Conservation (phyloP, 2,329 filamentous ascomycete genomes). For the Ophiostoma australiae region DNA sequence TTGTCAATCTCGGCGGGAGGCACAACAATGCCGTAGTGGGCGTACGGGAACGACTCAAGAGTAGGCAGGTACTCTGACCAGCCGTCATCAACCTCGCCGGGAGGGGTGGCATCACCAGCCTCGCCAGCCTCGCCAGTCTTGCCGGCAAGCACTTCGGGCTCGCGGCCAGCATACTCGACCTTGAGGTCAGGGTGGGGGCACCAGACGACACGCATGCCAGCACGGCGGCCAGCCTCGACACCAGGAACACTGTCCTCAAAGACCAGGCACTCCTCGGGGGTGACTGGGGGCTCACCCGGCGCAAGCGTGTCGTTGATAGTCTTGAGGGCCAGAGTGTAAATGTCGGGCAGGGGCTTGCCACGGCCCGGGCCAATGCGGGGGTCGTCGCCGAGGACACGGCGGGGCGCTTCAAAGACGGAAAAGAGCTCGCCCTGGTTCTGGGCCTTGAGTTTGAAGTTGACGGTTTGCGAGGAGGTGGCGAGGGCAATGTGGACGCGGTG, state of each 20-base stretch:
- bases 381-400: slow-evolving; percentile 82
- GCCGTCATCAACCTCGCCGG: slow-evolving; percentile 55
- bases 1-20: slow-evolving; percentile 42
- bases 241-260: slow-evolving; percentile 95
- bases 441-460: slow-evolving; percentile 76
- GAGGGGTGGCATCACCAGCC: slow-evolving; percentile 47
- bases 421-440: slow-evolving; percentile 55
- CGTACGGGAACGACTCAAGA: slow-evolving; percentile 54
- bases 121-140: slow-evolving; percentile 63
- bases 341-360: slow-evolving; percentile 94
- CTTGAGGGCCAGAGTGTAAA: slow-evolving; percentile 80
- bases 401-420: slow-evolving; percentile 60
- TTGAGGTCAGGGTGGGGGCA: slow-evolving; percentile 76
- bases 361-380: slow-evolving; percentile 66
- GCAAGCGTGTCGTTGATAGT: slow-evolving; percentile 73
- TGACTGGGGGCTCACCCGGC: slow-evolving; percentile 59
- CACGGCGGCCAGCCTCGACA: slow-evolving; percentile 82
- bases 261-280: slow-evolving; percentile 83
- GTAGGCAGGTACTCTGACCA: slow-evolving; percentile 54
- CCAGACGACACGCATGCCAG: slow-evolving; percentile 94
- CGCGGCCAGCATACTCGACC: slow-evolving; percentile 68
- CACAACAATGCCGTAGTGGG: slow-evolving; percentile 54
- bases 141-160: slow-evolving; percentile 78
- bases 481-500: slow-evolving; percentile 69
- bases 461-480: slow-evolving; percentile 69